Conservation (phyloP, 2,329 filamentous ascomycete genomes). For the Pseudogymnoascus sp. region DNA sequence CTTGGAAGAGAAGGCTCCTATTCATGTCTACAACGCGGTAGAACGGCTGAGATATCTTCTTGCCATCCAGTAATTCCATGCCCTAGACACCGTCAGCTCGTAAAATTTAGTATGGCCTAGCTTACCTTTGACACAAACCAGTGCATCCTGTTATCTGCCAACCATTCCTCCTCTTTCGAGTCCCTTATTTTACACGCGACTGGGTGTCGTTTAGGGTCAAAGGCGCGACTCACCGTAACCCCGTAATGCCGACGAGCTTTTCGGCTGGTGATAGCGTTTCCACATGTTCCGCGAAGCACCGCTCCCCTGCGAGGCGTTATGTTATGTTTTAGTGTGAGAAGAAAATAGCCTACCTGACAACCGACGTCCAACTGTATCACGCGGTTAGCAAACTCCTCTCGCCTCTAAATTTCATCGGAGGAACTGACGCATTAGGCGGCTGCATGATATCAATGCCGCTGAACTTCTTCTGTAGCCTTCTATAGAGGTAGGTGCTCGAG, state of each 20-base stretch:
- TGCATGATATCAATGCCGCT: background rate
- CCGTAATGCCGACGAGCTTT: background rate
- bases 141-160: too few relatives aligned
- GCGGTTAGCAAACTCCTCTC: background rate
- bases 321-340: background rate
- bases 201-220: background rate
- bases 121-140: background rate
- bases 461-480: slow-evolving; percentile 7
- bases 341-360: background rate
- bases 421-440: background rate
- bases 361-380: background rate
- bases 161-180: too few relatives aligned
- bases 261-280: background rate
- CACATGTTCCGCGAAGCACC: background rate
- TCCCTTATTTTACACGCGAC: too few relatives aligned
- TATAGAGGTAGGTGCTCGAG: slow-evolving; percentile 15
- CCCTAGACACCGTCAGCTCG: background rate
- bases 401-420: background rate
- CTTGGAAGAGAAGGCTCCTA: slow-evolving; percentile 14
- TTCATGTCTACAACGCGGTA: background rate
- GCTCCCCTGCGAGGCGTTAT: background rate
- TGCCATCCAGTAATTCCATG: background rate
- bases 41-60: background rate
- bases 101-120: background rate
- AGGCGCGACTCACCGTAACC: background rate